These are phyloP conservation scores for Martiniozyma asiatica DNA, from an alignment of 1,139 yeast species.

Conservation along the genomic window DNA sequence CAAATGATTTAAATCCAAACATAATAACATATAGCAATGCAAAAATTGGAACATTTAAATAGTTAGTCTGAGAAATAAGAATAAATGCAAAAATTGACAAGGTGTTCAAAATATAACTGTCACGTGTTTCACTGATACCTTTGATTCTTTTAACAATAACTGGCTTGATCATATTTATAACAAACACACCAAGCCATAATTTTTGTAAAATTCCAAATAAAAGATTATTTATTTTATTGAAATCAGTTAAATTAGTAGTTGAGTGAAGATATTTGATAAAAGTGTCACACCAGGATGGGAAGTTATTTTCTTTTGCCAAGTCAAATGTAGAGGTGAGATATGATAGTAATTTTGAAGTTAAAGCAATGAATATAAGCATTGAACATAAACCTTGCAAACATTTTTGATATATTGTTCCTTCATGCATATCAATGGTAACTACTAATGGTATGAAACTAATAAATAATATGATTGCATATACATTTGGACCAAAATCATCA, in stretches of 20 bases:
- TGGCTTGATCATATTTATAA: slow-evolving; percentile 13
- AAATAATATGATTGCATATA: slow-evolving; percentile 11
- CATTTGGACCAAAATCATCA: slow-evolving; percentile 14
- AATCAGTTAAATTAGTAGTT: slow-evolving; percentile 9
- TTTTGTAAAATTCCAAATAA: slow-evolving; percentile 15
- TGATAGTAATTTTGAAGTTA: slow-evolving; percentile 17
- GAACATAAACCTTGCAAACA: slow-evolving; percentile 8
- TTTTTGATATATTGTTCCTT: slow-evolving; percentile 2
- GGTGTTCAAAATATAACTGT: slow-evolving; percentile 26
- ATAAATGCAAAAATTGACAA: slow-evolving; percentile 37
- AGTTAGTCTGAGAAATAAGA: slow-evolving; percentile 58
- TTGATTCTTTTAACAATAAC: slow-evolving; percentile 3
- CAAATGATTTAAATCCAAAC: slow-evolving; percentile 12
- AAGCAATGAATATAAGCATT: slow-evolving; percentile 11
- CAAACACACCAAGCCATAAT: slow-evolving; percentile 13
- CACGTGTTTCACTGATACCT: not conserved
- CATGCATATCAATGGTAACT: slow-evolving; percentile 5
- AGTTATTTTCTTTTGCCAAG: slow-evolving; percentile 6
- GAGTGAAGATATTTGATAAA: slow-evolving; percentile 10
- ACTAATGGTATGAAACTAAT: slow-evolving; percentile 11
- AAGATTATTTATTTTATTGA: slow-evolving; percentile 13
- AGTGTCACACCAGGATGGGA: slow-evolving; percentile 17
- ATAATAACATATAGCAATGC: slow-evolving; percentile 35
- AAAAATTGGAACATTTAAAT: slow-evolving; percentile 61
- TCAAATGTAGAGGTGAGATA: slow-evolving; percentile 18